These are phyloP conservation scores for Leersia perrieri DNA, from an alignment of 176 grass and related monocot species.

Conservation along the genomic window DNA sequence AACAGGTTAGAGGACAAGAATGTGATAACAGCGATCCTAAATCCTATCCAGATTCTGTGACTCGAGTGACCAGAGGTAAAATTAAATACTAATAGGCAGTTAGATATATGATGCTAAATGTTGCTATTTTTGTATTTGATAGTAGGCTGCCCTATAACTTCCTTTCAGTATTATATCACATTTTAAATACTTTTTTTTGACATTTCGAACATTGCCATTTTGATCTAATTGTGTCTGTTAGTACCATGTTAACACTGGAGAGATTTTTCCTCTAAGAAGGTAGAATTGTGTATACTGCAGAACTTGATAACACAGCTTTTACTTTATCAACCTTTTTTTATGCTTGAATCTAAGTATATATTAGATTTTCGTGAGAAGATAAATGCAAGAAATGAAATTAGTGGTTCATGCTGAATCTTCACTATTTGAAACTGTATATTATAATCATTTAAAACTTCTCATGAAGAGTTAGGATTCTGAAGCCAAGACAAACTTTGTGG, in stretches of 20 bases:
- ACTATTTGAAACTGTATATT: constrained; percentile 6
- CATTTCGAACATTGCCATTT: constrained; percentile 24
- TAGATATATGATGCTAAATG: neutral
- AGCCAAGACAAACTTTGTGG: constrained; percentile 8
- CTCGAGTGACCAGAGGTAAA: constrained; percentile 61
- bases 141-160: constrained; percentile 14
- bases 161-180: neutral
- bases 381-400: constrained; percentile 10
- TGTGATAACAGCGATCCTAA: constrained; percentile 57
- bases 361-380: constrained; percentile 14
- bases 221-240: constrained; percentile 26
- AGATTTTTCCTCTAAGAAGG: constrained; percentile 10
- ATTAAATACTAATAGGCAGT: constrained; percentile 9
- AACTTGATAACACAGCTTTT: neutral
- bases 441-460: constrained; percentile 19
- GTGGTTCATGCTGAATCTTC: constrained; percentile 15
- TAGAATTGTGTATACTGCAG: constrained; percentile 6
- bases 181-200: neutral
- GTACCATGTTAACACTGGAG: constrained; percentile 8
- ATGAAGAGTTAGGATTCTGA: constrained; percentile 32
- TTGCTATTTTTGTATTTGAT: constrained; percentile 6
- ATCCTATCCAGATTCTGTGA: constrained; percentile 38
- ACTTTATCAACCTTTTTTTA: constrained; percentile 21
- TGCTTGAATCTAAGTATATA: neutral
- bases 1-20: constrained; percentile 49